These are phyloP conservation scores for Thermothelomyces thermophilus DNA, from an alignment of 2,329 filamentous ascomycete genomes.

Conservation along the genomic window DNA sequence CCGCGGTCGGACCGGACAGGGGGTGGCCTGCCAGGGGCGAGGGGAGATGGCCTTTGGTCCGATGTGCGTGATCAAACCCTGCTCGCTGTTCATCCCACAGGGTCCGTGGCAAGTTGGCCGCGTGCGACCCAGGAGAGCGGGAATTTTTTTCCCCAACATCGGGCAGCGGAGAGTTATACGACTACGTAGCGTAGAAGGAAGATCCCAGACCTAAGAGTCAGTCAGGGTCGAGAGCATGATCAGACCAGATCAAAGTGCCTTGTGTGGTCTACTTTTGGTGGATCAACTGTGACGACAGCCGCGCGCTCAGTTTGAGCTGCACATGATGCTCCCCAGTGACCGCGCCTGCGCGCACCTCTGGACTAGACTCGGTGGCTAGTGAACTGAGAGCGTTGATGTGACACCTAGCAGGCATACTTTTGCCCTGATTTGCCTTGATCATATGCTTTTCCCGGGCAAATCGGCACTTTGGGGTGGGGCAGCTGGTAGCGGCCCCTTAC, in stretches of 20 bases:
- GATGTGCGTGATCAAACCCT: not conserved
- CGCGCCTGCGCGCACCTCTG: too few relatives aligned
- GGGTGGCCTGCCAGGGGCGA: conserved; percentile 2
- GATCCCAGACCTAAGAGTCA: not conserved
- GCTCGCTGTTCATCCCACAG: conserved; percentile 1
- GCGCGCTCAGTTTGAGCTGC: conserved; percentile 11
- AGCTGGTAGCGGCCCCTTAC: not conserved
- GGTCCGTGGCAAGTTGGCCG: conserved; percentile 10
- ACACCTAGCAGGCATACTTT: conserved; percentile 5
- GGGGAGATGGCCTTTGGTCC: not conserved
- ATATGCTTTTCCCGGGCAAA: too few relatives aligned
- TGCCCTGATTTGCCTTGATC: not conserved
- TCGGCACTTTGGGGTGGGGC: conserved; percentile 11
- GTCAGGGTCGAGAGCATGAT: not conserved
- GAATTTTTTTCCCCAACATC: not conserved
- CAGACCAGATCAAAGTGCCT: not conserved
- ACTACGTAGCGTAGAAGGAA: not conserved
- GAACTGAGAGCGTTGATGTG: conserved; percentile 11
- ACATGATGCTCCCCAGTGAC: not conserved
- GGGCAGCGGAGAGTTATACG: not conserved
- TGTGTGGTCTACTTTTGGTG: not conserved
- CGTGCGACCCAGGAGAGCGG: not conserved
- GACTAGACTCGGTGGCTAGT: too few relatives aligned
- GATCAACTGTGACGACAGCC: conserved; percentile 4
- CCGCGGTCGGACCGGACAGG: conserved; percentile 4